phyloP scores from a whole-genome alignment of 148 eudicot species.

The Fagopyrum homotropicum region DNA sequence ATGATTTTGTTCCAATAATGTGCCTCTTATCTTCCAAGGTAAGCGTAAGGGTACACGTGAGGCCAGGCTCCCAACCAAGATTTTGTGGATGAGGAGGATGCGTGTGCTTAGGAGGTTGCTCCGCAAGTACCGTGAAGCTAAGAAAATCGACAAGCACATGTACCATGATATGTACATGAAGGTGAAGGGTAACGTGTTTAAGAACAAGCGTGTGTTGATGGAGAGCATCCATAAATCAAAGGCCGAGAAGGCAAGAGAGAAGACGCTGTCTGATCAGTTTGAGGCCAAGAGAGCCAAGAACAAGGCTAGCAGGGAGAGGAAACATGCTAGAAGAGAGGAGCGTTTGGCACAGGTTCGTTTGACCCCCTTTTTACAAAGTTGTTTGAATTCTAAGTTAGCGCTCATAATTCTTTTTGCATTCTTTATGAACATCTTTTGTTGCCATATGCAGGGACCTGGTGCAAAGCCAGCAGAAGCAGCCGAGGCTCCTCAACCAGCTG shows the following conservation, averaged over 20 bases:
- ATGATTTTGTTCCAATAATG: background rate
- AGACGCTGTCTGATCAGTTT: slow-evolving; percentile 54
- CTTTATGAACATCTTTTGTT: background rate
- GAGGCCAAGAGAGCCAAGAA: slow-evolving; percentile 67
- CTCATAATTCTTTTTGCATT: background rate
- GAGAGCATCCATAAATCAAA: slow-evolving; percentile 57
- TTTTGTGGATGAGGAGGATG: slow-evolving; percentile 65
- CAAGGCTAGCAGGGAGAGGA: slow-evolving; percentile 68
- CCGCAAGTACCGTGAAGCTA: slow-evolving; percentile 49
- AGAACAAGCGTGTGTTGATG: slow-evolving; percentile 56
- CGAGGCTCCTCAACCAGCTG: slow-evolving; percentile 12
- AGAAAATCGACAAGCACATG: slow-evolving; percentile 60
- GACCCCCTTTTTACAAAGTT: no score
- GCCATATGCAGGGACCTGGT: slow-evolving; percentile 23
- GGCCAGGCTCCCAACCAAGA: slow-evolving; percentile 50
- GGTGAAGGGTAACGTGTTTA: slow-evolving; percentile 60
- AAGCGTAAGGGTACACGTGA: slow-evolving; percentile 57
- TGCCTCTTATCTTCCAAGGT: slow-evolving; percentile 18
- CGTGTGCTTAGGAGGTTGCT: slow-evolving; percentile 51
- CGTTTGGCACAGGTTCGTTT: slow-evolving; percentile 42
- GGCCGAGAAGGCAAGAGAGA: slow-evolving; percentile 67
- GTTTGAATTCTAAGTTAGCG: no score
- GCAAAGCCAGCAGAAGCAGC: slow-evolving; percentile 27
- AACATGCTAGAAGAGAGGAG: slow-evolving; percentile 56
- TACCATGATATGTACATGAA: slow-evolving; percentile 67